Evolutionary conservation across 208 protist genomes (phyloP).

Genomic region (Crithidia acanthocephali): DNA sequence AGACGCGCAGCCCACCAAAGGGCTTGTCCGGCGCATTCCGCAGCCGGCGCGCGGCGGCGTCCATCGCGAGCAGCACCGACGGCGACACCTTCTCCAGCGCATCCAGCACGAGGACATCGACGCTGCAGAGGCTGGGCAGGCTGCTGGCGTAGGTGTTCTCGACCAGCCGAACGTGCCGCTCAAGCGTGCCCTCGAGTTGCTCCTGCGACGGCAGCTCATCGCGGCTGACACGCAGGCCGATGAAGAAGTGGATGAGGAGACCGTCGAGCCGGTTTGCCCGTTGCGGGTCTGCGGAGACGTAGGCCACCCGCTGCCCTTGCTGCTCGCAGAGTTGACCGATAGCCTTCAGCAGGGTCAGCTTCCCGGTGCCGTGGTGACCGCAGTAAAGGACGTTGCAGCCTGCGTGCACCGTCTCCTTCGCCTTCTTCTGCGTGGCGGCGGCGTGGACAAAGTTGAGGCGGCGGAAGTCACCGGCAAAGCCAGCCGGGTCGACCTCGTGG

Average conservation of each 20-base stretch:
- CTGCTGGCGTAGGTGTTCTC: constrained; percentile 70
- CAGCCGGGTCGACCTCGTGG: constrained; percentile 75
- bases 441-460: constrained; percentile 44
- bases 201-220: constrained; percentile 89
- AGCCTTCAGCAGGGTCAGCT: constrained; percentile 78
- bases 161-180: constrained; percentile 81
- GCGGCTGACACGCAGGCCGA: constrained; percentile 72
- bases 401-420: constrained; percentile 32
- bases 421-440: constrained; percentile 45
- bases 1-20: constrained; percentile 86
- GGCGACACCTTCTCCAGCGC: constrained; percentile 67
- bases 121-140: constrained; percentile 67
- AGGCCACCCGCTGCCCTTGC: constrained; percentile 57
- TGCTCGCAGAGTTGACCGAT: constrained; percentile 71
- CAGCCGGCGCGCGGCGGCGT: constrained; percentile 69
- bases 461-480: constrained; percentile 76
- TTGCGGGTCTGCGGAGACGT: constrained; percentile 69
- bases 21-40: constrained; percentile 45
- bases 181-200: constrained; percentile 84
- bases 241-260: constrained; percentile 73
- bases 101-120: constrained; percentile 84
- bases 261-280: constrained; percentile 76
- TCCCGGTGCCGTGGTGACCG: constrained; percentile 79
- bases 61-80: constrained; percentile 71
- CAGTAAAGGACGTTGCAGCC: constrained; percentile 78